Conservation (phyloP, 176 grass and related monocot species). For the Pontederia paniculata region DNA sequence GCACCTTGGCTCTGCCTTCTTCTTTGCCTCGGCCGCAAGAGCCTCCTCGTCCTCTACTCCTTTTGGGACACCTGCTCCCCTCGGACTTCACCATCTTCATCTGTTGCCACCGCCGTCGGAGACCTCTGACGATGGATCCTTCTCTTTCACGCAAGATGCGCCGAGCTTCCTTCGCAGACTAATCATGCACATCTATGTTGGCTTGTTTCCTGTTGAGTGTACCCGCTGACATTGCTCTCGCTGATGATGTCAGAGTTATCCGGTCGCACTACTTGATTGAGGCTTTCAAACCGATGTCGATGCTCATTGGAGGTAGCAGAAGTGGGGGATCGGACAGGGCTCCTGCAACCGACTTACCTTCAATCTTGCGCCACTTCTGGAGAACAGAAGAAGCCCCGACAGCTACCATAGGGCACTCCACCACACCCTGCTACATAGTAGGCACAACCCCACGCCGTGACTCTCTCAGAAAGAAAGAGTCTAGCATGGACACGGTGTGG, state of each 20-base stretch:
- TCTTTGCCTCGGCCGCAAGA: too few relatives aligned
- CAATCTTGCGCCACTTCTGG: slow-evolving; percentile 94
- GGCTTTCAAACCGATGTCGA: not conserved
- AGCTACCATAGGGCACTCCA: slow-evolving; percentile 20
- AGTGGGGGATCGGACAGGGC: not conserved
- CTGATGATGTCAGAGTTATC: not conserved
- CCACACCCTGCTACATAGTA: not conserved
- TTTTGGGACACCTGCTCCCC: too few relatives aligned
- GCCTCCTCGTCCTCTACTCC: too few relatives aligned
- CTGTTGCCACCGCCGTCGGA: too few relatives aligned
- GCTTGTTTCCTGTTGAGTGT: not conserved
- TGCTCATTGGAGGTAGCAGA: not conserved
- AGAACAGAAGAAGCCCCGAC: slow-evolving; percentile 34
- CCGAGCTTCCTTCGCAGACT: too few relatives aligned
- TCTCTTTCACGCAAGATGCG: too few relatives aligned
- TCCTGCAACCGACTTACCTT: slow-evolving; percentile 27
- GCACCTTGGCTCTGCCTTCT: too few relatives aligned
- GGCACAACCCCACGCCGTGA: slow-evolving; percentile 15
- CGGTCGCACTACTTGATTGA: slow-evolving; percentile 2
- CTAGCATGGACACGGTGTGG: slow-evolving; percentile 82
- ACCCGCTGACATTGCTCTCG: slow-evolving; percentile 2
- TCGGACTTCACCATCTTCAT: too few relatives aligned
- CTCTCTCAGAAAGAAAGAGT: slow-evolving; percentile 55
- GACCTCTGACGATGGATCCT: too few relatives aligned
- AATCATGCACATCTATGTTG: too few relatives aligned